Evolutionary conservation across 305 asterid genomes (phyloP), one percentile per base, ranked within the genome.

Genomic region (Ilex paraguariensis): DNA sequence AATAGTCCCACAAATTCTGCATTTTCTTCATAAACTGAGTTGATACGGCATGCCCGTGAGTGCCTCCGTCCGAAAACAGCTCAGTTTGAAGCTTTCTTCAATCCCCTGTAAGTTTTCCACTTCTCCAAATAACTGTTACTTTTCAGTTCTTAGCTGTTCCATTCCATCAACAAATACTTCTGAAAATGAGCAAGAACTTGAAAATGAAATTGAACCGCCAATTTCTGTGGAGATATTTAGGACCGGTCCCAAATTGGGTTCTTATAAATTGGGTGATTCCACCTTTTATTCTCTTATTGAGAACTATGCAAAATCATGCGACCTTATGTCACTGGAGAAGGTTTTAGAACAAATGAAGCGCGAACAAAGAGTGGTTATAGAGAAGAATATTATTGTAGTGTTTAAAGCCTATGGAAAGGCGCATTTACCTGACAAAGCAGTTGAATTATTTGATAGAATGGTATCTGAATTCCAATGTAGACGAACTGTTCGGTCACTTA

Each of bases 321-420:
- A 90, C 77, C 84, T 93, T 65, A 62, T 62, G 71, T 81, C 95
- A 51, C 45, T 93, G 84, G 99, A 93, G 69, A 63, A 66, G 72
- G 68, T 93, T 56, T 83, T 93, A 48, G 65, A 66, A 51, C 81
- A 86, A 56, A 93, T 93, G 99, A 87, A 83, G 61, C 63, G 67
- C 9, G 94, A 93, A 36, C 79, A 63, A 17, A 73, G 97, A 70
- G 78, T 73, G 46, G 86, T 87, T 64, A 40, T 79, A 3, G 99
- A 93, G 81, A 86, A 82, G 73, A 84, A 60, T 72, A 90, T 93
- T 72, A 80, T 93, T 32, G 10, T 82, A n/a, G 77, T 81, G 50
- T 86, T 93, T 70, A 81, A 81, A 66, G 99, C 96, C 61, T 87
- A 73, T 62, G 97, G 96, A 52, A 86, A 83, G 80, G 88, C 87